Evolutionary conservation across 257 asterid species (phyloP).

Genomic region (Ballota nigra): DNA sequence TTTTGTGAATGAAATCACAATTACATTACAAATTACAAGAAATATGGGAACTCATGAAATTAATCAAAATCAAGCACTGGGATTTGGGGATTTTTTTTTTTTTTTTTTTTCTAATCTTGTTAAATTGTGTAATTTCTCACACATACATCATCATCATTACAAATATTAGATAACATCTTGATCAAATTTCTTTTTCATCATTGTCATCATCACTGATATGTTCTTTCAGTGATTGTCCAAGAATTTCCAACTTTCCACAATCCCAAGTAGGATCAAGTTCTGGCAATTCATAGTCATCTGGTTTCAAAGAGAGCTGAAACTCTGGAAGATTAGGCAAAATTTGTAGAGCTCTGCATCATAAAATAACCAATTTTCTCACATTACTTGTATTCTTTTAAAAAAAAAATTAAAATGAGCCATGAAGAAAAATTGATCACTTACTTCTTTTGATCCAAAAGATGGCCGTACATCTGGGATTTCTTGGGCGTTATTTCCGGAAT

Average conservation of each 20-base stretch:
- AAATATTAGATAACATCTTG: background rate
- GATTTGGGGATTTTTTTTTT: background rate
- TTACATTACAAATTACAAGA: background rate
- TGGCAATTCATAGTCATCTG: constrained; percentile 73
- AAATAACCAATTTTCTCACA: background rate
- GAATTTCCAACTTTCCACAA: constrained; percentile 46
- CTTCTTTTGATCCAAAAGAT: constrained; percentile 71
- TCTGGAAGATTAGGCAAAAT: constrained; percentile 74
- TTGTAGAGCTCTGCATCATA: constrained; percentile 42
- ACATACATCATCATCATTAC: background rate
- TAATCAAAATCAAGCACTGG: background rate
- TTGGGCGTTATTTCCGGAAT: constrained; percentile 76
- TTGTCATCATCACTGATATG: constrained; percentile 42
- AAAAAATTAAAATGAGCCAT: background rate
- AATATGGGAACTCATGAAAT: background rate
- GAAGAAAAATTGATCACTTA: constrained; percentile 10
- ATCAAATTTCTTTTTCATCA: constrained; percentile 22
- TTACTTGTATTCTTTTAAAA: too few species aligned
- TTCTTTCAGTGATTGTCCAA: constrained; percentile 42
- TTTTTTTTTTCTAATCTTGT: background rate
- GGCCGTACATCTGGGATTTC: constrained; percentile 72
- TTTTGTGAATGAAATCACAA: background rate
- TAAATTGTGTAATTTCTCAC: background rate
- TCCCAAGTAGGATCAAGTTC: constrained; percentile 58
- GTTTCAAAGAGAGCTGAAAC: constrained; percentile 70